Base-by-base conservation (phyloP, 2,329 filamentous ascomycete genomes). In the Aspergillus sp. region DNA sequence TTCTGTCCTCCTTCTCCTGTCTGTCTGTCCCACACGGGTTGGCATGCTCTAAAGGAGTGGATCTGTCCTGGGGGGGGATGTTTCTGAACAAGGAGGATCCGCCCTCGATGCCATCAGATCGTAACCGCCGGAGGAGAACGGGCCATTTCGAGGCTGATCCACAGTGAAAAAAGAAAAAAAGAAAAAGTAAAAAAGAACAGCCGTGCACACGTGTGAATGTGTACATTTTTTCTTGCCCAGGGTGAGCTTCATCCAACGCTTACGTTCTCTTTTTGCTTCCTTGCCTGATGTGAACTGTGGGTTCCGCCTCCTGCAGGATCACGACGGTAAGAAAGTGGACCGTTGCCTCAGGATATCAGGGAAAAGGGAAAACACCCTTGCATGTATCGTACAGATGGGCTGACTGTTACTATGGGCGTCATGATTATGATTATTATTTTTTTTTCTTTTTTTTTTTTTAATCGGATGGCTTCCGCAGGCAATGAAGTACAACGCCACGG, bases 201-300 rank as follows among this genome's bases (percentile, higher is more conserved):
- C 51, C 50, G 48, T 52, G 39, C 49, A 52, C 56, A 59, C 54
- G 50, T 58, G 57, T 53, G 38, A 10, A 9, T 42, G 19, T 19
- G 19, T 19, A 19, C 19, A 19, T 19, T 19, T 19, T 19, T 19
- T 2, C 19, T 19, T 19, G 19, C 19, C 19, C 19, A 19, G 19
- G 19, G 19, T 19, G 19, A 19, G 19, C 19, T 19, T 19, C 19
- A 19, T 19, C 19, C 19, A 19, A 27, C 35, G 46, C 42, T 50
- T 50, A 48, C 48, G 48, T 39, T 35, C 19, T 28, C 39, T 13
- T 36, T 27, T 30, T 30, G 7, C 39, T 34, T 51, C 49, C 49
- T 49, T 51, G 42, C 49, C 49, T 46, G 37, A 37, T 36, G 33
- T 9, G 27, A 11, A 38, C 27, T 38, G 36, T 12, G 36, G 36